Base-by-base conservation (phyloP, 805 yeast species). In the Starmerella bombi region DNA sequence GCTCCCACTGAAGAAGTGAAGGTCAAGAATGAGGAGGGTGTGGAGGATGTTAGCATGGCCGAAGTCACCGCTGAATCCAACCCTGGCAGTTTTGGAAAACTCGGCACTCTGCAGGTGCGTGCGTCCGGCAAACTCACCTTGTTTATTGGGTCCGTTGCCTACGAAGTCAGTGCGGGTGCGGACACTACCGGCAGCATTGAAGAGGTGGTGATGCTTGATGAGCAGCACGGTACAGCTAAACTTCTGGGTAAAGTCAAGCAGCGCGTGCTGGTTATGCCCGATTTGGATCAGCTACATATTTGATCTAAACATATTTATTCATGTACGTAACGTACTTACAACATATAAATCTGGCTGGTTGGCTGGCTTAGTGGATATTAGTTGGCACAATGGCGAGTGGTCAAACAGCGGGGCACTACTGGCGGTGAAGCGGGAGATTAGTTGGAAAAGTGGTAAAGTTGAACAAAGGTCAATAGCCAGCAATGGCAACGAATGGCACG, bases 71-170 rank as follows among this genome's bases (percentile, higher is more conserved):
- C 22, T 22, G 19, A 15, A 7, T 9, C 31, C 15, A 17, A 31
- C 15, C n/a, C 14, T 25, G 32, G 33, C n/a, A 5, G 15, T 7
- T 36, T 35, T n/a, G 95, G 95, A 1, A 66, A 66, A 40, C 67
- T 84, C 29, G 96, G 96, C 5, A 66, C 71, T 8, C 54, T 88
- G 25, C 72, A 88, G 41, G 66, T 77, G 34, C 95, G 86, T 58
- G 72, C 77, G 53, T 82, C 94, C 1, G 97, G 97, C 3, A 81
- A 72, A 55, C 58, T 84, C 17, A 69, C 93, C 3, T 70, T 86
- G 58, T 70, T 74, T 44, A 62, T 88, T 29, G 94, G 94, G 12
- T 71, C 74, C 38, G 71, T 74, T 6, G 66, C 71, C 3, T 70
- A 77, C 68, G 83, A 79, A 42, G 7, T 28, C 17, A 10, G 8